Conservation (phyloP, 129 eudicot species). For the Tagetes patula region DNA sequence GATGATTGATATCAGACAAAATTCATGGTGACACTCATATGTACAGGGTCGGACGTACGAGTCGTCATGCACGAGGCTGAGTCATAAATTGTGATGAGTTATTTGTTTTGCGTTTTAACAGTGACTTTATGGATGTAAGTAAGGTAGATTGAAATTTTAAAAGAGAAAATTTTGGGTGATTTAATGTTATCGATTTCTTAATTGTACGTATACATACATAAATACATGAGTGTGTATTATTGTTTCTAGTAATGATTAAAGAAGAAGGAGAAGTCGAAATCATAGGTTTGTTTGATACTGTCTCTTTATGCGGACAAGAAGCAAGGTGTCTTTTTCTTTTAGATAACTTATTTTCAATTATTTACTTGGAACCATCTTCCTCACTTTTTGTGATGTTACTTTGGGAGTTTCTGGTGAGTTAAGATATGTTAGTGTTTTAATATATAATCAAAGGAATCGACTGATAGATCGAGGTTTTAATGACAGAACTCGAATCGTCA, state of each 20-base stretch:
- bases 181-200: no score
- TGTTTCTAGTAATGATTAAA: slow-evolving; percentile 33
- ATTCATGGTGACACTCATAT: no score
- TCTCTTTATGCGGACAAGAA: slow-evolving; percentile 26
- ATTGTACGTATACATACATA: neutral
- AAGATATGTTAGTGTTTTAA: neutral
- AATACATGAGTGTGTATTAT: neutral
- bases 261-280: slow-evolving; percentile 43
- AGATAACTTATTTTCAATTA: slow-evolving; percentile 24
- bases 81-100: no score
- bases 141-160: no score
- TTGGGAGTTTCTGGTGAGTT: slow-evolving; percentile 12
- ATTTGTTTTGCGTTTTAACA: no score
- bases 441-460: neutral
- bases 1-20: no score
- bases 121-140: no score
- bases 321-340: slow-evolving; percentile 26
- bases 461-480: no score
- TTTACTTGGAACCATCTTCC: slow-evolving; percentile 12
- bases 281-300: slow-evolving; percentile 38
- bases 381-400: neutral
- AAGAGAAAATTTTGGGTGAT: no score
- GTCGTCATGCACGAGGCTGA: no score
- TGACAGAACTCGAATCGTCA: no score
- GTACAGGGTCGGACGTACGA: no score